Evolutionary conservation across 306 rosid genomes (phyloP), one percentile per base, ranked within the genome.

Genomic region (Vigna mungo): DNA sequence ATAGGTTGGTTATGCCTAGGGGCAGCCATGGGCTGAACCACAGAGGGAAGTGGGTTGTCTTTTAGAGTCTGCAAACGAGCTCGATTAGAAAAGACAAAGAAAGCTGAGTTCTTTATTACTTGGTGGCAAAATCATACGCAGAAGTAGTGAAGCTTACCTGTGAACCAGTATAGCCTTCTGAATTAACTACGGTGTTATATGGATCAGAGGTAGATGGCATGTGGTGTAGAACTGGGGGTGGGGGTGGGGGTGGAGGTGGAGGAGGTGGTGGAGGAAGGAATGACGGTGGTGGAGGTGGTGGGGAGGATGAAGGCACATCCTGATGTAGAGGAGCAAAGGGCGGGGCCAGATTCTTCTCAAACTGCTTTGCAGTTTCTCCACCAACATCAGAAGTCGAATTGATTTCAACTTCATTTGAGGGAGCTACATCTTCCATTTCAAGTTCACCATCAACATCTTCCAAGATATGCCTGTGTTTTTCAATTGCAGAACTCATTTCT

Each of bases 371-470:
- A 82, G 77, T 69, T 56, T 56, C 90, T 70, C 66, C 83, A 20
- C 48, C 72, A 65, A 74, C 86, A 85, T 81, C 59, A 82, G 78
- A 81, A 55, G 85, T 75, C 6, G 84, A 83, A 80, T 76, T 83
- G 79, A 87, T 67, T 84, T 86, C 90, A 61, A 87, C 81, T 74
- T 92, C 96, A 79, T 88, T 79, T 18, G 90, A 76, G 20, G 98
- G 98, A 76, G 98, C 95, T 52, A 92, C 98, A 74, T 94, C 98
- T 86, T 94, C 97, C 98, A 94, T 94, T 85, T 94, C 98, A 77
- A 94, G 97, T 80, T 94, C 98, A 39, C 97, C 98, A 70, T 94
- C 98, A 66, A 94, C 98, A 79, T 90, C 98, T 84, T 94, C 98
- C 79, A 94, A 80, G 75, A 94, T 89, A 87, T 94, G 98, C 78